phyloP scores from a whole-genome alignment of 73 alveolate species.

The Paraurostyla sp. region DNA sequence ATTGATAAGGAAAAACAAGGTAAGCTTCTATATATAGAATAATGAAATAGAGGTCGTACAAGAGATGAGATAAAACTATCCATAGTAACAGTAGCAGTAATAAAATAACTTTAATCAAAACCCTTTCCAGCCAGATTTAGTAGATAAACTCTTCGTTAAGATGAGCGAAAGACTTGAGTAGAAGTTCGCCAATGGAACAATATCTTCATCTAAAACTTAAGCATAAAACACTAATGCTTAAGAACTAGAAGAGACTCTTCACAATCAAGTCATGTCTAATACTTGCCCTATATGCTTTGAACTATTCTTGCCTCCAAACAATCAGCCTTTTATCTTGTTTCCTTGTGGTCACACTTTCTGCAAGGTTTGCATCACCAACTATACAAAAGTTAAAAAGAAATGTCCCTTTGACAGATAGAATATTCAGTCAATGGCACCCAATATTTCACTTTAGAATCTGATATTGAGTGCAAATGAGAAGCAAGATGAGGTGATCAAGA shows the following conservation, averaged over 20 bases:
- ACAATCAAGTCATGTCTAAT: constrained; percentile 67
- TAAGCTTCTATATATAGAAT: background rate
- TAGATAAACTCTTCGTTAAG: constrained; percentile 48
- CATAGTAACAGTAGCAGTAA: background rate
- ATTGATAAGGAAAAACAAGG: constrained; percentile 62
- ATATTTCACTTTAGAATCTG: constrained; percentile 80
- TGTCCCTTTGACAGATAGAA: constrained; percentile 82
- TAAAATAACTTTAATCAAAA: background rate
- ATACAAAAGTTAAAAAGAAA: constrained; percentile 69
- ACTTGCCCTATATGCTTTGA: constrained; percentile 92
- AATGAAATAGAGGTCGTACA: background rate
- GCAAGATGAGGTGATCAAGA: constrained; percentile 46
- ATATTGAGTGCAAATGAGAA: constrained; percentile 72
- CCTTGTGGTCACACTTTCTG: constrained; percentile 94
- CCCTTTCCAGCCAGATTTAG: background rate
- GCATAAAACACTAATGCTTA: background rate
- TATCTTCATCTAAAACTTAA: too few relatives aligned
- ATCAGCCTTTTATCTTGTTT: constrained; percentile 83
- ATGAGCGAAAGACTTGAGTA: constrained; percentile 64
- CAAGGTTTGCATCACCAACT: constrained; percentile 71
- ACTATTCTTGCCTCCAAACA: constrained; percentile 82
- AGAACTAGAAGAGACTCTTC: constrained; percentile 51
- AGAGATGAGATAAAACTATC: background rate
- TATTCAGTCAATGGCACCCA: constrained; percentile 81
- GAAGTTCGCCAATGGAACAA: constrained; percentile 54